Conservation (phyloP, 2,329 filamentous ascomycete genomes). For the Aspergillus aculeatinus region DNA sequence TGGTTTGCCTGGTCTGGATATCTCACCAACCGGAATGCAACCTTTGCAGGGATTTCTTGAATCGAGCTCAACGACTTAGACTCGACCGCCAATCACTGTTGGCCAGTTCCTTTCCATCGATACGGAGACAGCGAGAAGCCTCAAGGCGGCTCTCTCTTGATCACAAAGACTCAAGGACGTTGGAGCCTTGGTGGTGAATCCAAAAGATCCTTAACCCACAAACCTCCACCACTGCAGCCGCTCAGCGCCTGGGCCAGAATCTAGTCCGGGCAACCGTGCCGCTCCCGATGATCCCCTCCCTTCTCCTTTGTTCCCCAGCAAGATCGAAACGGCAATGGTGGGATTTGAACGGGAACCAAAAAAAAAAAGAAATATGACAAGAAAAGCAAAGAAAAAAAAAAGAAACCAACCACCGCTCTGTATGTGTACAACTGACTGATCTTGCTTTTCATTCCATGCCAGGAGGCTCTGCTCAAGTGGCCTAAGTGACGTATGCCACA, state of each 20-base stretch:
- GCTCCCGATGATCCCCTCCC: conserved; percentile 1
- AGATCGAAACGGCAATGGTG: not conserved
- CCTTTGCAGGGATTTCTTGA: not conserved
- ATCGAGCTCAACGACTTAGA: not conserved
- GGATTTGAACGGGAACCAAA: not conserved
- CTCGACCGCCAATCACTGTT: no score
- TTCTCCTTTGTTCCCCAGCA: not conserved
- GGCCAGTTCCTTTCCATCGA: no score
- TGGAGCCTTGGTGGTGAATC: not conserved
- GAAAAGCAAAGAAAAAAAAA: no score
- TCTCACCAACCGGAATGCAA: not conserved
- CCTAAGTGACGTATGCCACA: not conserved
- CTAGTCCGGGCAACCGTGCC: conserved; percentile 2
- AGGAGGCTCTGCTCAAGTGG: conserved; percentile 3
- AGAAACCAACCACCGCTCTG: no score
- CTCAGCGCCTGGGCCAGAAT: conserved; percentile 3
- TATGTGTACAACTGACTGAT: no score
- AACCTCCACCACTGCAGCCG: not conserved
- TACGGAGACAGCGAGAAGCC: no score
- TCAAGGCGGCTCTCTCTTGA: no score
- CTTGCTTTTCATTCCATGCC: no score
- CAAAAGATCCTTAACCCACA: not conserved
- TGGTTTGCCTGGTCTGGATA: not conserved
- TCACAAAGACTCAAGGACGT: not conserved
- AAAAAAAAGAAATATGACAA: not conserved